These are phyloP conservation scores for Senecio squalidus DNA, from an alignment of 140 eudicot genomes.

Conservation along the genomic window DNA sequence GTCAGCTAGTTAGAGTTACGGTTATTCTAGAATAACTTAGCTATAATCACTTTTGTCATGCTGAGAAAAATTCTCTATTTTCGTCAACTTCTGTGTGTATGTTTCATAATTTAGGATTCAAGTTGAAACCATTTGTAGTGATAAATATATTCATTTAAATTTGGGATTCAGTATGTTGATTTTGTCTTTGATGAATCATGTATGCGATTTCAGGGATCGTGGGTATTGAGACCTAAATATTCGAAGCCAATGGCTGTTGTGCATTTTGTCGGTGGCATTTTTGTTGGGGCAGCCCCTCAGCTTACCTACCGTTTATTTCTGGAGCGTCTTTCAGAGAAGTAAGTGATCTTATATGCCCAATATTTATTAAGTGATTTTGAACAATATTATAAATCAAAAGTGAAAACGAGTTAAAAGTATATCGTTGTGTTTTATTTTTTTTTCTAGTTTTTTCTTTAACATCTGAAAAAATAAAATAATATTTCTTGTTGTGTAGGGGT, in stretches of 20 bases:
- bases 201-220: constrained; percentile 62
- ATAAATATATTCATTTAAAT: neutral
- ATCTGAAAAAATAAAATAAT: constrained; percentile 8
- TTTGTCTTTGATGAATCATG: neutral
- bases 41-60: neutral
- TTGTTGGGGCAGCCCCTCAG: constrained; percentile 99
- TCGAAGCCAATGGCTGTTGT: constrained; percentile 49
- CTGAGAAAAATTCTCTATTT: neutral
- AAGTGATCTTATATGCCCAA: constrained; percentile 20
- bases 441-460: too few relatives aligned
- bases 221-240: constrained; percentile 82
- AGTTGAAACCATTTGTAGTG: neutral
- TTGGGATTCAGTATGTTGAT: neutral
- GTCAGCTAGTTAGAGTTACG: neutral
- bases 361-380: neutral
- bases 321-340: constrained; percentile 86
- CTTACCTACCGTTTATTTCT: constrained; percentile 85
- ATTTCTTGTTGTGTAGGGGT: constrained; percentile 48
- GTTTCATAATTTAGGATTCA: too few relatives aligned
- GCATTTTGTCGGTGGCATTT: constrained; percentile 94
- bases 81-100: neutral
- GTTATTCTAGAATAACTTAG: neutral
- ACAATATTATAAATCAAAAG: too few relatives aligned
- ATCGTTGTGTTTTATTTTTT: too few relatives aligned
- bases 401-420: neutral